Evolutionary conservation across 2,329 filamentous ascomycete genomes (phyloP).

Genomic region (Penicillium sp.): DNA sequence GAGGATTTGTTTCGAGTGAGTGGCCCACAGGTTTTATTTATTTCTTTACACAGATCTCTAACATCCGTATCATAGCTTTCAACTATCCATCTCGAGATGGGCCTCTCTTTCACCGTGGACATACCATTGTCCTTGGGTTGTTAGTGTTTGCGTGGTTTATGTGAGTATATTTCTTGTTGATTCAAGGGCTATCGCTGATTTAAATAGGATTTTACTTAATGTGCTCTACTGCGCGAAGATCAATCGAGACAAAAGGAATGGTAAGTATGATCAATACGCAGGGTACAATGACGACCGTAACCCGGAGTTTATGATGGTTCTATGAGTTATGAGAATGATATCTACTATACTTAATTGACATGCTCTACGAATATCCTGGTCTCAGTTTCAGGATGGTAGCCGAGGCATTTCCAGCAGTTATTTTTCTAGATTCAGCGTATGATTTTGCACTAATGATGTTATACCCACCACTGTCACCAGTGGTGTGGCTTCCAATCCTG

Average conservation of each 20-base stretch:
- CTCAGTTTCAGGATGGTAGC: background rate
- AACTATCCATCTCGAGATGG: slow-evolving; percentile 58
- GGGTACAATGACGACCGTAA: slow-evolving; percentile 63
- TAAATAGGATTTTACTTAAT: slow-evolving; percentile 55
- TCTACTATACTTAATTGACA: background rate
- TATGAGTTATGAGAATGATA: slow-evolving; percentile 39
- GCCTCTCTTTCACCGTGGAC: slow-evolving; percentile 59
- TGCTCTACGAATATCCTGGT: background rate
- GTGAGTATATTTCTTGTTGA: slow-evolving; percentile 45
- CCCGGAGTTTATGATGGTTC: slow-evolving; percentile 59
- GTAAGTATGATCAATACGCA: slow-evolving; percentile 57
- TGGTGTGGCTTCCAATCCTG: slow-evolving; percentile 37
- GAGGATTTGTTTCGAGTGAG: slow-evolving; percentile 62
- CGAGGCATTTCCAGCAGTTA: background rate
- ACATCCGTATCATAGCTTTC: slow-evolving; percentile 39
- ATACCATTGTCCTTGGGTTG: slow-evolving; percentile 59
- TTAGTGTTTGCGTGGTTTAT: slow-evolving; percentile 62
- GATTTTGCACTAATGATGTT: background rate
- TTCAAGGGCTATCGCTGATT: background rate
- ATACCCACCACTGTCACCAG: slow-evolving; percentile 15
- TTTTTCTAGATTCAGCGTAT: background rate
- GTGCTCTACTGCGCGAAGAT: slow-evolving; percentile 62
- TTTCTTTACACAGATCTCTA: background rate
- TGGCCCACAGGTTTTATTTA: background rate
- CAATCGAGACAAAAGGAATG: slow-evolving; percentile 59